Conservation (phyloP, 2,329 filamentous ascomycete genomes). For the Penicillium sclerotigenum region DNA sequence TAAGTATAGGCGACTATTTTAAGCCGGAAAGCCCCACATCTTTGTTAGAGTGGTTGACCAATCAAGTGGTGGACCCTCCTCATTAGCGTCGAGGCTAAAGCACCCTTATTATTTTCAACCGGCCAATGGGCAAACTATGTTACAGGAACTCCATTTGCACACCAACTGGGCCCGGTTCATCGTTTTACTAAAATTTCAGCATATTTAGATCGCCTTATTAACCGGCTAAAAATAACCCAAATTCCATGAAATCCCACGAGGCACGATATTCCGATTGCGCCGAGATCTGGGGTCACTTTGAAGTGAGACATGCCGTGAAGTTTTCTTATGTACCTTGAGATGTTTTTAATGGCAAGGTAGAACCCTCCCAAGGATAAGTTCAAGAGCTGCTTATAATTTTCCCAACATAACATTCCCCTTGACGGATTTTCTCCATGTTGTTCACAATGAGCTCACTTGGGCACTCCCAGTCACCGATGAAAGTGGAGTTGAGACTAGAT, state of each 20-base stretch:
- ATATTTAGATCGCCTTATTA: background rate
- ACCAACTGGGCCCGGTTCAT: background rate
- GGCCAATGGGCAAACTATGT: background rate
- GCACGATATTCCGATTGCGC: constrained; percentile 1
- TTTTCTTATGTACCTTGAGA: background rate
- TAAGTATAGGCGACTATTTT: background rate
- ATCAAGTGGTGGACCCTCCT: background rate
- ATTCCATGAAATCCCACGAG: background rate
- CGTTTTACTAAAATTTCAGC: background rate
- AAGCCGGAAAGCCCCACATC: constrained; percentile 1
- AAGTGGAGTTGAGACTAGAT: constrained; percentile 1
- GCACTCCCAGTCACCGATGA: background rate
- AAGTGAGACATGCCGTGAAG: constrained; percentile 2
- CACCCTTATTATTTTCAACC: background rate
- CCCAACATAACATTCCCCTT: background rate
- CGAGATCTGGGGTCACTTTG: background rate
- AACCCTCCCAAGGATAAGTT: background rate
- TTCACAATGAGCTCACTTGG: background rate
- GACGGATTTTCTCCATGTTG: background rate
- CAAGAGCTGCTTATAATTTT: background rate
- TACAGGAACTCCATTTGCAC: background rate
- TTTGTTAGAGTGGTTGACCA: background rate
- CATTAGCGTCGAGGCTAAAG: constrained; percentile 6
- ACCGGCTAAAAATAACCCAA: background rate
- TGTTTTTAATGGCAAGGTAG: background rate